These are phyloP conservation scores for Penicillium sp. DNA, from an alignment of 2,329 filamentous ascomycete genomes.

Conservation along the genomic window DNA sequence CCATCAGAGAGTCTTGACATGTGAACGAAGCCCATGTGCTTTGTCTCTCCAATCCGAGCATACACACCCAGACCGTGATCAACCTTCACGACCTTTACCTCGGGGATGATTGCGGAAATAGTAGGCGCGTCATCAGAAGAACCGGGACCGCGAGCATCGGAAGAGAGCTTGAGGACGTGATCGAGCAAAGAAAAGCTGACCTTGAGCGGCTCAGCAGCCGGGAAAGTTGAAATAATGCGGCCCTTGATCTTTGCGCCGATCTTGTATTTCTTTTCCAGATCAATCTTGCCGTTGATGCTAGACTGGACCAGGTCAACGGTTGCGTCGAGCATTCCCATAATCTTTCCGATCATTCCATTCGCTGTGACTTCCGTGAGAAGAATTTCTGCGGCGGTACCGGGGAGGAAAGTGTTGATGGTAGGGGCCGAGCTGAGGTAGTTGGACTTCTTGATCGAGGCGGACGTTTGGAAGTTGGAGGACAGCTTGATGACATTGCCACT, in stretches of 20 bases:
- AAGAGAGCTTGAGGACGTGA: conserved; percentile 69
- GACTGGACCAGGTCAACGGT: conserved; percentile 91
- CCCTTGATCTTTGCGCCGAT: conserved; percentile 80
- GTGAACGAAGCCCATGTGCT: conserved; percentile 81
- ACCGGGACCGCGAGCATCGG: conserved; percentile 32
- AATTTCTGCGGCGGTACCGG: conserved; percentile 85
- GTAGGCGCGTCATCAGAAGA: conserved; percentile 47
- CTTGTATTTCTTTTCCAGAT: conserved; percentile 76
- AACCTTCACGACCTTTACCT: conserved; percentile 75
- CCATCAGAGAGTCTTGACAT: conserved; percentile 89
- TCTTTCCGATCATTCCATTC: conserved; percentile 79
- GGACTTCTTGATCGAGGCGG: conserved; percentile 65
- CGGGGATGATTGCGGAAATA: conserved; percentile 69
- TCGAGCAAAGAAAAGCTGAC: conserved; percentile 83
- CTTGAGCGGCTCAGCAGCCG: conserved; percentile 73
- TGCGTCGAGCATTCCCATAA: conserved; percentile 86
- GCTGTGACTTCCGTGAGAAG: conserved; percentile 72
- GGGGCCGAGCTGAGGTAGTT: conserved; percentile 71
- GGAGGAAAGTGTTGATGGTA: conserved; percentile 84
- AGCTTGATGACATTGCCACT: conserved; percentile 85
- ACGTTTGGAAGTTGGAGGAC: conserved; percentile 67
- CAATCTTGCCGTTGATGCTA: conserved; percentile 66
- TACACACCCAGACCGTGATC: conserved; percentile 80
- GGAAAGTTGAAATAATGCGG: conserved; percentile 84
- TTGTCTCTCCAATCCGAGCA: conserved; percentile 65